phyloP scores from a whole-genome alignment of 768 basidiomycete genomes.

The Chlorophyllum brunneum region DNA sequence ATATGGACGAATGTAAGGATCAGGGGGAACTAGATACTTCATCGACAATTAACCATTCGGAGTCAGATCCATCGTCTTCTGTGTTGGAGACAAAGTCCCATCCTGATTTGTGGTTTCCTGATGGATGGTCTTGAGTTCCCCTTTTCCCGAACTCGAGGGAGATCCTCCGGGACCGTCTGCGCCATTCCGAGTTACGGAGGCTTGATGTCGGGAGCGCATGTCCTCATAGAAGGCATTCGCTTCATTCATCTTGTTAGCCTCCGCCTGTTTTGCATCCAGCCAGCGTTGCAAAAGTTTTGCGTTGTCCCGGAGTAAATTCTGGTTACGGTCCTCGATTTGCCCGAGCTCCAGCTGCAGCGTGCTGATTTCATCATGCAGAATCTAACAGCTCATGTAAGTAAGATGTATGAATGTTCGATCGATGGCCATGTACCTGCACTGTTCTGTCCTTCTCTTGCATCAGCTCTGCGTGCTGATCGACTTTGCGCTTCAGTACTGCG shows the following conservation, averaged over 20 bases:
- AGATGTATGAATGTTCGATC: slow-evolving; percentile 4
- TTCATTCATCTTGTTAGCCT: slow-evolving; percentile 94
- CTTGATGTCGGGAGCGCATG: slow-evolving; percentile 71
- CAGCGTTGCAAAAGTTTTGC: slow-evolving; percentile 93
- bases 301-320: slow-evolving; percentile 87
- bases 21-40: slow-evolving; percentile 17
- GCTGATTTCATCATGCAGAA: slow-evolving; percentile 91
- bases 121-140: slow-evolving; percentile 46
- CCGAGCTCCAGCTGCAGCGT: slow-evolving; percentile 89
- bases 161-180: slow-evolving; percentile 31
- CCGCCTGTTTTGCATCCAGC: slow-evolving; percentile 91
- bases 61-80: slow-evolving; percentile 74
- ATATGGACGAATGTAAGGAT: slow-evolving; percentile 22
- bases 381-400: slow-evolving; percentile 40
- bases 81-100: slow-evolving; percentile 68
- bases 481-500: slow-evolving; percentile 63
- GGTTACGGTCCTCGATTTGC: slow-evolving; percentile 85
- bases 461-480: slow-evolving; percentile 79
- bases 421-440: slow-evolving; percentile 63
- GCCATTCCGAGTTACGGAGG: slow-evolving; percentile 51
- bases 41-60: slow-evolving; percentile 87
- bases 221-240: slow-evolving; percentile 88
- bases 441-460: slow-evolving; percentile 88
- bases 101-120: slow-evolving; percentile 54
- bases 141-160: slow-evolving; percentile 65